These are phyloP conservation scores for Talaromyces verruculosus DNA, from an alignment of 2,329 filamentous ascomycete genomes.

Conservation along the genomic window DNA sequence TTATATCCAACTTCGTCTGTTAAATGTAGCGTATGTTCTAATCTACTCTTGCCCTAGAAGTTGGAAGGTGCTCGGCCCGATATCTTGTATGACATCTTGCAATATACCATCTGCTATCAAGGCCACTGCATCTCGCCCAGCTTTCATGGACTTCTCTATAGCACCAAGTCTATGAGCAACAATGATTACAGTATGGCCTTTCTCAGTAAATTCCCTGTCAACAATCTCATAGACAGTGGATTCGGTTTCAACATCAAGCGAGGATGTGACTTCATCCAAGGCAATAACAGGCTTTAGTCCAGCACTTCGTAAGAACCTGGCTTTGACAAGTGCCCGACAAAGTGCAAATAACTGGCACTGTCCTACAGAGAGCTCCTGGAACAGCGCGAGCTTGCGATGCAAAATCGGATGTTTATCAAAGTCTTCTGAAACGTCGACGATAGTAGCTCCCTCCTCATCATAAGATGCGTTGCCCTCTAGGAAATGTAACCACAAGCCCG, in stretches of 20 bases:
- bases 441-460: not conserved
- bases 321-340: slow-evolving; percentile 16
- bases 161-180: slow-evolving; percentile 11
- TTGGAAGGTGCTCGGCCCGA: not conserved
- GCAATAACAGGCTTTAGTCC: slow-evolving; percentile 5
- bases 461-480: not conserved
- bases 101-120: slow-evolving; percentile 14
- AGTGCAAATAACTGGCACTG: slow-evolving; percentile 15
- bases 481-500: slow-evolving; percentile 8
- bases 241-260: slow-evolving; percentile 9
- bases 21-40: not conserved
- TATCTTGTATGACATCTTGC: slow-evolving; percentile 1
- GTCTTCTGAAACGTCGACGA: not conserved
- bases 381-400: slow-evolving; percentile 3
- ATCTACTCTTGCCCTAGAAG: slow-evolving; percentile 1
- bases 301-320: not conserved
- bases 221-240: slow-evolving; percentile 5
- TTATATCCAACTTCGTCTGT: too few species aligned
- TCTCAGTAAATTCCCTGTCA: slow-evolving; percentile 5
- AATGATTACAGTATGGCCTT: slow-evolving; percentile 9
- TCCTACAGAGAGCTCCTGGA: slow-evolving; percentile 14
- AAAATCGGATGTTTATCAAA: slow-evolving; percentile 1
- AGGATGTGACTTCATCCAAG: slow-evolving; percentile 18
- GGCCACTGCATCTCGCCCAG: slow-evolving; percentile 9
- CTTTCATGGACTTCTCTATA: slow-evolving; percentile 2